Conservation (phyloP, 1,139 yeast species). For the Sugiyamaella sp. region DNA sequence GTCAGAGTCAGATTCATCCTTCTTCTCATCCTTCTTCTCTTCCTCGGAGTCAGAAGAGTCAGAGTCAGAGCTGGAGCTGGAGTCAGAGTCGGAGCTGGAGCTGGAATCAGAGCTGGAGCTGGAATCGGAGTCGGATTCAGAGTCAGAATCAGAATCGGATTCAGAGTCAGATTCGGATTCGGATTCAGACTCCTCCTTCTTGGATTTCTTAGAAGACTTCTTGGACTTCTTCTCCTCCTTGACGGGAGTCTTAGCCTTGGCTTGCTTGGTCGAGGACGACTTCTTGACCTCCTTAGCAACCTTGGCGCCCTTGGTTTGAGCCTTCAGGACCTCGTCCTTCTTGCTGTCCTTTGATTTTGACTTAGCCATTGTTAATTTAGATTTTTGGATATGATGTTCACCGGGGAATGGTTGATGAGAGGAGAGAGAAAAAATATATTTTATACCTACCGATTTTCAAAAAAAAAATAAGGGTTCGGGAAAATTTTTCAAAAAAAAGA, state of each 20-base stretch:
- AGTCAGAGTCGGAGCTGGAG: constrained; percentile 25
- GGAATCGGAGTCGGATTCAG: constrained; percentile 38
- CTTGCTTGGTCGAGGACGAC: constrained; percentile 36
- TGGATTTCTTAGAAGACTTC: constrained; percentile 37
- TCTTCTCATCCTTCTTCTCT: constrained; percentile 40
- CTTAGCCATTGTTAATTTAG: constrained; percentile 28
- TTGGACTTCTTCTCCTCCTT: constrained; percentile 34
- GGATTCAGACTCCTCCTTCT: constrained; percentile 36
- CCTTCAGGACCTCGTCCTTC: constrained; percentile 22
- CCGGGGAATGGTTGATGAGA: constrained; percentile 7
- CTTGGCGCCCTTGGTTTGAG: constrained; percentile 35
- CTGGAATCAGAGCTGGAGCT: constrained; percentile 36
- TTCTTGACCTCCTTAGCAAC: constrained; percentile 35
- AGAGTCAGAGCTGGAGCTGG: constrained; percentile 27
- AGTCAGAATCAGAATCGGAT: constrained; percentile 15
- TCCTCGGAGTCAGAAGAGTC: constrained; percentile 38
- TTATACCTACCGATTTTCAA: constrained; percentile 7
- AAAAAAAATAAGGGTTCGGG: constrained; percentile 22
- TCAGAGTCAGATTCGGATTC: constrained; percentile 39
- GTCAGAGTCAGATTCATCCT: constrained; percentile 30
- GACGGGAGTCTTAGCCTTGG: constrained; percentile 35
- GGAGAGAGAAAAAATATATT: constrained; percentile 18
- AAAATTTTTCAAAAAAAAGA: constrained; percentile 23
- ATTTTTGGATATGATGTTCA: constrained; percentile 2
- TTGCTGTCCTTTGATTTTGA: constrained; percentile 24